These are phyloP conservation scores for Suillus americanus DNA, from an alignment of 768 basidiomycete genomes.

Conservation along the genomic window DNA sequence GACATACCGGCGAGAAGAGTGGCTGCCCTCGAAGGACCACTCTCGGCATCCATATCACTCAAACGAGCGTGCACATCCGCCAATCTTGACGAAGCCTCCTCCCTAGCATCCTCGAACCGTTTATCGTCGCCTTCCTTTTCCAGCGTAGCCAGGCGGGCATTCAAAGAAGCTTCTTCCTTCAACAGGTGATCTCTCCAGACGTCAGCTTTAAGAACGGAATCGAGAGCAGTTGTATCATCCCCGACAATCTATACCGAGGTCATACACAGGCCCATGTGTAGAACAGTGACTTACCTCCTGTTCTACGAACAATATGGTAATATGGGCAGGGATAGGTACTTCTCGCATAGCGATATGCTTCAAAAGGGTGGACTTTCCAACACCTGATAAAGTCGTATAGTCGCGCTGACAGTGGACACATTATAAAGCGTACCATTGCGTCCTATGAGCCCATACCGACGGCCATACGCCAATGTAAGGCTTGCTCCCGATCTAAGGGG, in stretches of 20 bases:
- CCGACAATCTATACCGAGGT: constrained; percentile 69
- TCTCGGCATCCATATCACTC: constrained; percentile 98
- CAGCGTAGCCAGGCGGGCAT: constrained; percentile 67
- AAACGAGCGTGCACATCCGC: constrained; percentile 88
- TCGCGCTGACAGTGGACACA: not conserved
- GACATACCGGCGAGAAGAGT: constrained; percentile 76
- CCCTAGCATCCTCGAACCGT: constrained; percentile 79
- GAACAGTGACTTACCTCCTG: constrained; percentile 68
- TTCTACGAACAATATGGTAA: constrained; percentile 97
- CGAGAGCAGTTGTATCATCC: constrained; percentile 89
- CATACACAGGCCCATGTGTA: not conserved
- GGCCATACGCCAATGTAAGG: constrained; percentile 83
- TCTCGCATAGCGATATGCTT: constrained; percentile 95
- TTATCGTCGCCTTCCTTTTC: constrained; percentile 78
- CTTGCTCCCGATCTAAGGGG: constrained; percentile 72
- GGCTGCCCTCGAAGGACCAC: constrained; percentile 92
- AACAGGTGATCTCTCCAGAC: constrained; percentile 95
- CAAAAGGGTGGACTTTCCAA: constrained; percentile 95
- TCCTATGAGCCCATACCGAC: constrained; percentile 90
- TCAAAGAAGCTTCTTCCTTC: constrained; percentile 78
- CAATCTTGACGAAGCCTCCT: constrained; percentile 77
- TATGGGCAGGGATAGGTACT: constrained; percentile 89
- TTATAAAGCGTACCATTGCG: constrained; percentile 56
- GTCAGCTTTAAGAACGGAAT: constrained; percentile 98
- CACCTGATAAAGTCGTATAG: constrained; percentile 44